phyloP scores from a whole-genome alignment of 202 grass and related monocot genomes.

The Panicum hallii region DNA sequence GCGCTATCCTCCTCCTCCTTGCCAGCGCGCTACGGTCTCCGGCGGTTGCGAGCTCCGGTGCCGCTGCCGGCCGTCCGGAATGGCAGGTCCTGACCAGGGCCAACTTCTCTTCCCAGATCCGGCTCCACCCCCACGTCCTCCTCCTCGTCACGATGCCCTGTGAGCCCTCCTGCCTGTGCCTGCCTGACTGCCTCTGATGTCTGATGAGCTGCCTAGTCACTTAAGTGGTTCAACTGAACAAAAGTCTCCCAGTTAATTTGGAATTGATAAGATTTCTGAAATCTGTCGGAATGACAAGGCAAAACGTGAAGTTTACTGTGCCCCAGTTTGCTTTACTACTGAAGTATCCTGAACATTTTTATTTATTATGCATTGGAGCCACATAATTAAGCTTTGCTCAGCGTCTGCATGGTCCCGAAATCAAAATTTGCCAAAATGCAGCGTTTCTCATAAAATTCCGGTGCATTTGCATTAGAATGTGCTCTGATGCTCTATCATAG shows the following conservation, averaged over 20 bases:
- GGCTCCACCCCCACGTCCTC: constrained; percentile 68
- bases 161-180: constrained; percentile 45
- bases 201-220: constrained; percentile 1
- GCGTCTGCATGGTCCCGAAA: neutral
- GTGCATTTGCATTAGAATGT: neutral
- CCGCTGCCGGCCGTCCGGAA: constrained; percentile 34
- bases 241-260: neutral
- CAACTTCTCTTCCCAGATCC: constrained; percentile 97
- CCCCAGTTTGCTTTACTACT: neutral
- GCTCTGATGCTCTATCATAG: neutral
- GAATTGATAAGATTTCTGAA: constrained; percentile 10
- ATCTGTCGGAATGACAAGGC: neutral
- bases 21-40: constrained; percentile 8
- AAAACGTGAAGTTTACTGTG: constrained; percentile 4
- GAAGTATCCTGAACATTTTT: neutral
- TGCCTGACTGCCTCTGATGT: constrained; percentile 8
- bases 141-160: constrained; percentile 82
- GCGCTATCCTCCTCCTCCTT: constrained; percentile 49
- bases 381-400: constrained; percentile 2
- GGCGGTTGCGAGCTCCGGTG: constrained; percentile 31
- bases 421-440: neutral
- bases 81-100: constrained; percentile 73
- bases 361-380: constrained; percentile 18
- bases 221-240: neutral
- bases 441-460: neutral